phyloP scores from a whole-genome alignment of 2,329 filamentous ascomycete genomes.

The Fusarium graminum region DNA sequence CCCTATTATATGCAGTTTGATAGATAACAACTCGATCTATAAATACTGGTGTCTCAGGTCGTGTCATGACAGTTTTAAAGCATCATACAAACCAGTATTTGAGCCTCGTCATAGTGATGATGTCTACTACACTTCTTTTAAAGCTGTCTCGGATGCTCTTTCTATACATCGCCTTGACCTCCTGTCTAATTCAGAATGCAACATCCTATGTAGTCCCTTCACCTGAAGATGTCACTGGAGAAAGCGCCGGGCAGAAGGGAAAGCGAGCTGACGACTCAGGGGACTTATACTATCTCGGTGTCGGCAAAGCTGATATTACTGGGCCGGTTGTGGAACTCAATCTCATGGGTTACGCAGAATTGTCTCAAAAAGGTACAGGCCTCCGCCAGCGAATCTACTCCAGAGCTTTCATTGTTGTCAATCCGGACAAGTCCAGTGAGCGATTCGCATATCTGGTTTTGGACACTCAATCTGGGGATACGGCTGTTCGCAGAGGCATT shows the following conservation, averaged over 20 bases:
- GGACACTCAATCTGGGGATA: constrained; percentile 8
- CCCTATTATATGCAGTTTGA: no score
- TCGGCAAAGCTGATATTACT: constrained; percentile 16
- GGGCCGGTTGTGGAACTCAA: constrained; percentile 24
- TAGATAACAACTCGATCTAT: not conserved
- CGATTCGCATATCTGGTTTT: constrained; percentile 7
- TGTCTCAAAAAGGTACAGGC: constrained; percentile 4
- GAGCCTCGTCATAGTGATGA: not conserved
- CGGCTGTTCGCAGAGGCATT: constrained; percentile 12
- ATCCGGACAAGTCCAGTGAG: not conserved
- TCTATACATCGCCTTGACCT: not conserved
- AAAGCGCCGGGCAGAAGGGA: accelerated
- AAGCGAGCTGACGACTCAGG: constrained; percentile 2
- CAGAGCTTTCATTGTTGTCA: constrained; percentile 6
- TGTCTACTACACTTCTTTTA: not conserved
- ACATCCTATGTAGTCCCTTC: constrained; percentile 3
- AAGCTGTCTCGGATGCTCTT: not conserved
- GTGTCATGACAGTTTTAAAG: accelerated
- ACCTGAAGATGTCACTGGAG: not conserved
- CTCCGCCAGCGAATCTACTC: constrained; percentile 10
- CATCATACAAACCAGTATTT: not conserved
- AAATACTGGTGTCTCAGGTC: not conserved
- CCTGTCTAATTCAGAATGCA: not conserved
- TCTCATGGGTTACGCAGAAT: constrained; percentile 21
- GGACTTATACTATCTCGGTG: constrained; percentile 1